A percentile compares a stretch with the other conserved stretches of the same genome.
These are phyloP conservation scores for Aureobasidium sp. DNA, from an alignment of 2,329 filamentous ascomycete species.

Conservation along the genomic window DNA sequence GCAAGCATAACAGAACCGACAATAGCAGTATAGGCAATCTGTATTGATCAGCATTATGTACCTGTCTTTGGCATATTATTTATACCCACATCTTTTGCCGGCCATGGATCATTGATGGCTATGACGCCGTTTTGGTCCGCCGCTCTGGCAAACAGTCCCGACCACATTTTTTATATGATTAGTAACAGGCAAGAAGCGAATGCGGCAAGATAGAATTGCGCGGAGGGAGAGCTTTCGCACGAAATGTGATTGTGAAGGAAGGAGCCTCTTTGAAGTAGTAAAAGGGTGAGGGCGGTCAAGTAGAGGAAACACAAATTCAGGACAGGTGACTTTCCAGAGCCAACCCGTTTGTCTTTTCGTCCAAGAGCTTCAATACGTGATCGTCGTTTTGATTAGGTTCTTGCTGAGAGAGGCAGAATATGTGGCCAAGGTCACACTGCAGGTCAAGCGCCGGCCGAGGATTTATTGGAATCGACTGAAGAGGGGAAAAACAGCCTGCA, in stretches of 20 bases:
- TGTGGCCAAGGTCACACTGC: slow-evolving; percentile 7
- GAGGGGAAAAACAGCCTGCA: background rate
- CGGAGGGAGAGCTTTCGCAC: background rate
- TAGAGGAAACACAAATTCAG: background rate
- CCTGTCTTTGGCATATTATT: too few relatives aligned
- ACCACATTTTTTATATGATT: background rate
- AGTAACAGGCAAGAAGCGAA: background rate
- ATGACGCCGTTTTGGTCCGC: slow-evolving; percentile 1
- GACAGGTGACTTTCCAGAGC: slow-evolving; percentile 7
- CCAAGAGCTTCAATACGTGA: background rate
- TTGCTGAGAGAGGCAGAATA: slow-evolving; percentile 1
- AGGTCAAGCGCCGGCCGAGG: slow-evolving; percentile 4
- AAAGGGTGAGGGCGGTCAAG: slow-evolving; percentile 4
- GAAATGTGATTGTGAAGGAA: background rate
- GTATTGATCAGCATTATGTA: slow-evolving; percentile 14
- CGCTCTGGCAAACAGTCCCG: background rate
- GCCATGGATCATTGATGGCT: slow-evolving; percentile 32
- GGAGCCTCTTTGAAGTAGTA: background rate
- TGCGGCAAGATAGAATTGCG: background rate
- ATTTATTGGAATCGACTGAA: slow-evolving; percentile 1
- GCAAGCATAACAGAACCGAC: slow-evolving; percentile 75
- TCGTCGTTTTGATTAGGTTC: background rate
- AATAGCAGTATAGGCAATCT: slow-evolving; percentile 82
- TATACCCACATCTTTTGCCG: slow-evolving; percentile 34
- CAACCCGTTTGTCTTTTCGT: background rate